A percentile compares a stretch with the other conserved stretches of the same genome.
phyloP scores from a whole-genome alignment of 2,329 filamentous ascomycete species.

The Furcasterigmium furcatum region DNA sequence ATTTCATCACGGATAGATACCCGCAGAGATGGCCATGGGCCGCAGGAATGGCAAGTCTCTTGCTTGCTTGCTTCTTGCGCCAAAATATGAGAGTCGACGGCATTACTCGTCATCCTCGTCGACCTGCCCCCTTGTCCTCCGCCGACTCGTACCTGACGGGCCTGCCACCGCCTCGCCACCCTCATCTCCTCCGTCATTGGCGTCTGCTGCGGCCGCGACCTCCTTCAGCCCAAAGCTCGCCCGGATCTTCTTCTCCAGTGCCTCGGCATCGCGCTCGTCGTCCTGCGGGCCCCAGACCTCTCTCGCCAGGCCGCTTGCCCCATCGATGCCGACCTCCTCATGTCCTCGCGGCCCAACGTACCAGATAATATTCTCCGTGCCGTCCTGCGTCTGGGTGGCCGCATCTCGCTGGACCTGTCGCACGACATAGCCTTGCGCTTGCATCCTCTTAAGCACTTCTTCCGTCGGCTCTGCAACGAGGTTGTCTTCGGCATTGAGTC shows the following conservation, averaged over 20 bases:
- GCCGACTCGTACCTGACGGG: slow-evolving; percentile 4
- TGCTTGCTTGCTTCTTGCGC: not conserved
- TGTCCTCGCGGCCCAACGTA: slow-evolving; percentile 81
- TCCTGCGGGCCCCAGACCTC: slow-evolving; percentile 51
- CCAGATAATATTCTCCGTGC: slow-evolving; percentile 78
- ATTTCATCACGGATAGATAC: not conserved
- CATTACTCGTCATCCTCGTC: not conserved
- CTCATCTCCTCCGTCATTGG: slow-evolving; percentile 14
- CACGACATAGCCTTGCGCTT: slow-evolving; percentile 79
- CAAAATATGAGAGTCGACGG: not conserved
- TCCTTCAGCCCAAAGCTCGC: slow-evolving; percentile 54
- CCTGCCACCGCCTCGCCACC: slow-evolving; percentile 11
- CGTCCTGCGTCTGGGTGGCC: slow-evolving; percentile 45
- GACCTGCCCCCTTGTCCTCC: slow-evolving; percentile 11
- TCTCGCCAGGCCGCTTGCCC: slow-evolving; percentile 68
- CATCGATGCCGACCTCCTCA: slow-evolving; percentile 76
- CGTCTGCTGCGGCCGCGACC: slow-evolving; percentile 12
- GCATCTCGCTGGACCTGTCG: slow-evolving; percentile 63
- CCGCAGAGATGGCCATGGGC: no score
- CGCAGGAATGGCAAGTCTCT: no score
- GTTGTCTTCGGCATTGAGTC: slow-evolving; percentile 72
- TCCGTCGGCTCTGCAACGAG: slow-evolving; percentile 76
- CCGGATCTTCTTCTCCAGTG: slow-evolving; percentile 57
- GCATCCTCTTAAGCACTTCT: slow-evolving; percentile 68
- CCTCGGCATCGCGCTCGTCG: slow-evolving; percentile 39